Evolutionary conservation across 257 asterid genomes (phyloP), one percentile per base, ranked within the genome.

Genomic region (Salvia hispanica): DNA sequence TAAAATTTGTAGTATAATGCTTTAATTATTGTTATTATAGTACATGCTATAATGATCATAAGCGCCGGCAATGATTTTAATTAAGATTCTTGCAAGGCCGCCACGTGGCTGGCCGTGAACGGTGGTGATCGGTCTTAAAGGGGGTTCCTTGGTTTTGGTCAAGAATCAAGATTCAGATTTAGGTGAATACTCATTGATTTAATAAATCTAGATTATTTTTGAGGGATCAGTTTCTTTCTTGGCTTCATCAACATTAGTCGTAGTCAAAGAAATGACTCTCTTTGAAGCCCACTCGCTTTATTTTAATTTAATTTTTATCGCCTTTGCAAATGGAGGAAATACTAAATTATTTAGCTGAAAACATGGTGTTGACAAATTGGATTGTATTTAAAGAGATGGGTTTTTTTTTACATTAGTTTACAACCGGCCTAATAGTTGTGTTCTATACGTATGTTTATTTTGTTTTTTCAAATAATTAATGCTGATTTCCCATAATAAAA

Each of bases 61-160:
- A 71, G 74, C 76, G 81, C 81, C 84, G 84, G 84, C 81, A 64
- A 61, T 21, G 51, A 37, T 58, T 57, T 62, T 70, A 44, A 70
- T 70, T 76, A 39, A 51, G 59, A 56, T 74, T 25, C 54, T 51
- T 39, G 77, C 51, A 53, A 60, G 64, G 10, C 14, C 14, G 79
- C 80, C 84, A 79, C 58, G 75, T 77, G 84, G 77, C 37, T 36
- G 34, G 44, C 58, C 56, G 46, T 61, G 68, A 69, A 52, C 67
- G 69, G 69, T 76, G 54, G 73, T 39, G 79, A 62, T 62, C 31
- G 31, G 31, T 25, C 31, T 25, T 25, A 25, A 25, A 25, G 31
- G 31, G 31, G 44, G 67, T 15, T 15, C 67, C 59, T 31, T 12
- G 59, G 53, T 21, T 56, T 18, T 31, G 63, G 78, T 70, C 79